phyloP scores from a whole-genome alignment of 164 flowering plant genomes.

The Magnolia officinalis region DNA sequence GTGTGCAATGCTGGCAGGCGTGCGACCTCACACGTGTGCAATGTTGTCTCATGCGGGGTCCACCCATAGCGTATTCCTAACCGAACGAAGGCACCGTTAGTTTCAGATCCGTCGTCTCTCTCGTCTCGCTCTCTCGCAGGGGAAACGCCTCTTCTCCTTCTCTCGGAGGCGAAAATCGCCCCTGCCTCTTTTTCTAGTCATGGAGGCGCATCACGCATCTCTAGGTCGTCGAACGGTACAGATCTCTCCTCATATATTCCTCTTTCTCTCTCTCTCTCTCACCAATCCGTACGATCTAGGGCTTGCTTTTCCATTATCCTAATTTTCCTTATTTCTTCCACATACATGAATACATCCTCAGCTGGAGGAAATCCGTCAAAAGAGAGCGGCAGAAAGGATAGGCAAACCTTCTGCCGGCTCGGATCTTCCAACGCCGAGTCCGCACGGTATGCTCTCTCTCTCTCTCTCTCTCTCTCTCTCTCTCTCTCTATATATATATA shows the following conservation, averaged over 20 bases:
- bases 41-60: too few species aligned
- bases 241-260: not conserved
- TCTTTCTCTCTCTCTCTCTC: not conserved
- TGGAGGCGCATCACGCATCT: conserved; percentile 78
- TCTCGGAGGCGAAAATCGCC: not conserved
- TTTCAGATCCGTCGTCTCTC: not conserved
- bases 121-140: not conserved
- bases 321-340: too few species aligned
- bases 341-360: conserved; percentile 10
- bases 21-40: too few species aligned
- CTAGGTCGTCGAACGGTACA: conserved; percentile 81
- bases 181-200: conserved; percentile 11
- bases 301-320: not conserved
- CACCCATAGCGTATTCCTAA: too few species aligned
- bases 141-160: conserved; percentile 4
- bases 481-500: too few species aligned
- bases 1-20: too few species aligned
- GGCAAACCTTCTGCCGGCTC: conserved; percentile 64
- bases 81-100: not conserved
- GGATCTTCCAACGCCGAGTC: conserved; percentile 47
- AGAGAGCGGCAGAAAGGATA: conserved; percentile 78
- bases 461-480: not conserved
- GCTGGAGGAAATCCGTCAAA: conserved; percentile 94
- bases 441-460: conserved; percentile 31
- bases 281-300: not conserved